Conservation (phyloP, 495 filamentous ascomycete species). For the Daldinia vernicosa region DNA sequence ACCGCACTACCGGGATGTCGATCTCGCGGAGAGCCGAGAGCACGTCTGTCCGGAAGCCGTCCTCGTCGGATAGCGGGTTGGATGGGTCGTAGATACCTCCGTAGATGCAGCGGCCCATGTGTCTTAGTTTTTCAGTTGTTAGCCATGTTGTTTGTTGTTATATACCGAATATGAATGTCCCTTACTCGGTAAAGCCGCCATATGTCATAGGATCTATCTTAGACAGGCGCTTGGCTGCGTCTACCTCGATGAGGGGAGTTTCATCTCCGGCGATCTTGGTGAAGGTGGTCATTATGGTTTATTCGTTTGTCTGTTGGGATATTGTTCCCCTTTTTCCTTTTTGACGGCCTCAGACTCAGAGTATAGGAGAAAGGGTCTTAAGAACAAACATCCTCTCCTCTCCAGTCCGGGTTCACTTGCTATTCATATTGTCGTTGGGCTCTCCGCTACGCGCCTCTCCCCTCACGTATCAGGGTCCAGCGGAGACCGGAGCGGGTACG, state of each 20-base stretch:
- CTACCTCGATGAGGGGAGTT: slow-evolving; percentile 67
- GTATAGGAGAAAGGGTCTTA: background rate
- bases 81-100: slow-evolving; percentile 82
- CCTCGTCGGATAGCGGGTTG: slow-evolving; percentile 72
- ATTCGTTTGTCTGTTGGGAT: too few relatives aligned
- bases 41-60: slow-evolving; percentile 81
- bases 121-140: slow-evolving; percentile 55
- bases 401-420: slow-evolving; percentile 4
- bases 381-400: background rate
- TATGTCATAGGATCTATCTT: slow-evolving; percentile 79
- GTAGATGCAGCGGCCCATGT: slow-evolving; percentile 87
- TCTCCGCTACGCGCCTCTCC: slow-evolving; percentile 6
- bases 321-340: background rate
- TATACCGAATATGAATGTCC: background rate
- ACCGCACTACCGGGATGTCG: slow-evolving; percentile 76
- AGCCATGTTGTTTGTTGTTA: background rate
- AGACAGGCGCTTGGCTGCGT: slow-evolving; percentile 66
- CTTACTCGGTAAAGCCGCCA: slow-evolving; percentile 78
- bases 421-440: slow-evolving; percentile 19
- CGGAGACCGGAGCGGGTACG: slow-evolving; percentile 25
- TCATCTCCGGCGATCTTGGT: slow-evolving; percentile 68
- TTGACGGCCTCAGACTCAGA: background rate
- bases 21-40: slow-evolving; percentile 73
- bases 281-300: slow-evolving; percentile 70
- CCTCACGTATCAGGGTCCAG: slow-evolving; percentile 18